Evolutionary conservation across 257 asterid species (phyloP), one percentile per base, ranked within the genome.

Genomic region (Rehmannia glutinosa): DNA sequence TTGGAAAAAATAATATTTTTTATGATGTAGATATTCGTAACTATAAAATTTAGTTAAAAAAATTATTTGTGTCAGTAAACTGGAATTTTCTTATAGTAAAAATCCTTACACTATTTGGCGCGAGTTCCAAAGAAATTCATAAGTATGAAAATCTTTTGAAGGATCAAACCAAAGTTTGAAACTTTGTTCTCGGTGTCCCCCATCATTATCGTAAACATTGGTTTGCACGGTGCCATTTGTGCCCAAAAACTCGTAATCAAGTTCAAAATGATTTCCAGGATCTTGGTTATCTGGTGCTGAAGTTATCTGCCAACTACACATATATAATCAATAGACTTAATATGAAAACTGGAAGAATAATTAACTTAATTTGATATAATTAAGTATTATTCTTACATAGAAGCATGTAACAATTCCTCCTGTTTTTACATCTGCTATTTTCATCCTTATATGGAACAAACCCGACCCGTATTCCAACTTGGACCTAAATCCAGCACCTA

Each of bases 401-500:
- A 87, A 82, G 27, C 5, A 6, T 2, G 91, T 64, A 15, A 82
- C 63, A 15, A 84, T n/a, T 42, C 6, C 58, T 25, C 58, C 58
- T 6, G 58, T 51, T 6, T 12, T 21, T 24, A 21, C 23, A 24
- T 51, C 58, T 9, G 58, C 33, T 51, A 51, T 3, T 25, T 51
- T 51, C 15, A 51, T 21, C 8, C 3, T 51, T 21, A 84, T 66
- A 11, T 42, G 81, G 58, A 87, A 82, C 19, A 73, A 32, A 7
- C 95, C 91, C 0, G 95, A 87, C 15, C 69, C 68, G 6, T 67
- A 87, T 0, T 60, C 70, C 57, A 30, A 33, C 5, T 74, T 72
- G 27, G 95, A 87, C 70, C 73, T 73, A 64, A 84, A 84, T 38
- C 95, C 95, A 68, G 84, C 73, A 2, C 91, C 95, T 78, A 23